These are phyloP conservation scores for Plenodomus tracheiphilus DNA, from an alignment of 2,329 filamentous ascomycete species.

Conservation along the genomic window DNA sequence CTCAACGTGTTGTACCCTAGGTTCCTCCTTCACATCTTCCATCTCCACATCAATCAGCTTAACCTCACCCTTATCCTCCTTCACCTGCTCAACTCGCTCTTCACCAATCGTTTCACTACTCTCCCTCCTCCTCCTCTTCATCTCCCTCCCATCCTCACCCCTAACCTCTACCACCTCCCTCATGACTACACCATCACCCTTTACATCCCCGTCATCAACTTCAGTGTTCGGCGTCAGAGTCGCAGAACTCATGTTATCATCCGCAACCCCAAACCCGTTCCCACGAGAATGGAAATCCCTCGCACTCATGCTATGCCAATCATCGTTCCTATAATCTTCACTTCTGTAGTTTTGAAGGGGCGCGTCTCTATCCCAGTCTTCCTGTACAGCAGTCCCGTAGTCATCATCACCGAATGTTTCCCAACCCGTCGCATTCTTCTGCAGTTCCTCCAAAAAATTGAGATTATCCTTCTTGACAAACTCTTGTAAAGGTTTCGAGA, in stretches of 20 bases:
- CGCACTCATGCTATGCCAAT: constrained; percentile 26
- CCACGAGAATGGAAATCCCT: constrained; percentile 18
- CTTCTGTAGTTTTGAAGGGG: constrained; percentile 7
- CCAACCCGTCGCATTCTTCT: constrained; percentile 18
- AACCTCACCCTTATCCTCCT: constrained; percentile 10
- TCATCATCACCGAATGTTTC: constrained; percentile 14
- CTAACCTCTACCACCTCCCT: constrained; percentile 34
- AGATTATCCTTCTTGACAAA: constrained; percentile 57
- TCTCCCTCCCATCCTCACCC: constrained; percentile 29
- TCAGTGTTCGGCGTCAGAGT: constrained; percentile 44
- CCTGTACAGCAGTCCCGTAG: constrained; percentile 5
- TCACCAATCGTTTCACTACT: constrained; percentile 26
- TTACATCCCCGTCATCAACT: constrained; percentile 30
- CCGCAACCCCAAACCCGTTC: not conserved
- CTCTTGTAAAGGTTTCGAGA: constrained; percentile 33
- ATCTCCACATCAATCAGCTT: constrained; percentile 29
- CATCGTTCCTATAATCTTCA: constrained; percentile 7
- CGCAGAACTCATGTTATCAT: constrained; percentile 26
- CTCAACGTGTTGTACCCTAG: constrained; percentile 27
- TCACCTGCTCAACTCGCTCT: constrained; percentile 11
- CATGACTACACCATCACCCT: constrained; percentile 20
- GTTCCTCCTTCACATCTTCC: constrained; percentile 18
- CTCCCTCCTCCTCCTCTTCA: constrained; percentile 21
- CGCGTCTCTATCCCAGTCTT: constrained; percentile 20
- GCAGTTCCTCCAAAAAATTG: constrained; percentile 37